These are phyloP conservation scores for Magnaporthiopsis incrustans DNA, from an alignment of 2,329 filamentous ascomycete species.

Conservation along the genomic window DNA sequence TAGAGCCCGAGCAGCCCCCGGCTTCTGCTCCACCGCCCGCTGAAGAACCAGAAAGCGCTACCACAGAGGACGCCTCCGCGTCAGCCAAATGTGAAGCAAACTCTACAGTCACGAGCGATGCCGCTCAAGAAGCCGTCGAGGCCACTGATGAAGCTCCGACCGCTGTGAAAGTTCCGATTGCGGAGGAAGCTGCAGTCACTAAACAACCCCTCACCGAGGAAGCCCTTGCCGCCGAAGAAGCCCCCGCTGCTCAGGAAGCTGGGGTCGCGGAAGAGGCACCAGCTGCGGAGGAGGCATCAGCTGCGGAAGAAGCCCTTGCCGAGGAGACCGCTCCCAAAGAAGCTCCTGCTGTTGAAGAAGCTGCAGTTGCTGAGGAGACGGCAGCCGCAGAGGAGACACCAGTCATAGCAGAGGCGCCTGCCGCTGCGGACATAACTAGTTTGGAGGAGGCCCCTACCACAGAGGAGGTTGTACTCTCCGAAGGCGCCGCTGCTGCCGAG, in stretches of 20 bases:
- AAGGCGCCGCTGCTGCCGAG: background rate
- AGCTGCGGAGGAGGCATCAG: background rate
- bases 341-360: background rate
- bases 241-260: conserved; percentile 4
- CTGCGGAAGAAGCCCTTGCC: conserved; percentile 3
- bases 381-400: background rate
- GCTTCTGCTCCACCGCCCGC: background rate
- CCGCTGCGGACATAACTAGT: background rate
- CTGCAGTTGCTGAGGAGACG: background rate
- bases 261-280: background rate
- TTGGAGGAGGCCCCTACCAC: background rate
- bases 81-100: background rate
- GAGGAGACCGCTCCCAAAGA: conserved; percentile 12
- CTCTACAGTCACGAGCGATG: background rate
- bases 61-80: background rate
- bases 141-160: background rate
- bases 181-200: background rate
- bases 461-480: background rate
- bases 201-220: background rate
- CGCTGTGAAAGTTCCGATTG: background rate
- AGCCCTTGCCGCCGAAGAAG: conserved; percentile 12
- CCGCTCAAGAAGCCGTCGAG: background rate
- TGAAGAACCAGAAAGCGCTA: conserved; percentile 7
- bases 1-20: background rate
- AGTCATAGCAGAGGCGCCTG: background rate